Evolutionary conservation across 2,329 filamentous ascomycete genomes (phyloP), one percentile per base, ranked within the genome.

Genomic region (Cyclaneusma minus): DNA sequence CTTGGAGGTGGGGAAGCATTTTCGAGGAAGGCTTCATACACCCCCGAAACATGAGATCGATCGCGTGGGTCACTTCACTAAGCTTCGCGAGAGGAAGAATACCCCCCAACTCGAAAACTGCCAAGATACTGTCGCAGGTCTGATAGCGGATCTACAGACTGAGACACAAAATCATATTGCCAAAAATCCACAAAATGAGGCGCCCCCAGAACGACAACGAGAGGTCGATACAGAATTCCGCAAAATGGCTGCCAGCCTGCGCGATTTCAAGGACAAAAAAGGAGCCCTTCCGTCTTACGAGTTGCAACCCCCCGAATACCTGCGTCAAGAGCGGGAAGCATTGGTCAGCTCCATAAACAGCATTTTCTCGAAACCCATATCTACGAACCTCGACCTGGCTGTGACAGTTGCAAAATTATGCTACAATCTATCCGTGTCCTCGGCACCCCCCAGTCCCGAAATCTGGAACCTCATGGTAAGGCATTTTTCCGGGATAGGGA

Each of bases 381-480:
- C 7, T 8, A 24, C 22, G 7, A 12, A 24, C 18, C 18, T 20
- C n/a, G 8, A 7, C 26, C 28, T 44, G 6, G 36, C 44, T 24
- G 25, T 43, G 7, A 37, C 44, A 25, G 24, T 50, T 20, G 36
- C 44, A 7, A 53, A 56, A 29, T 49, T 68, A 11, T 62, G 56
- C 31, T 73, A 74, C 48, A 82, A 81, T 41, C 52, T 89, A 3
- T 58, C 82, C 10, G 53, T 68, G 3, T 70, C 68, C 3, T 47
- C 60, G 2, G 55, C 66, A 11, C 64, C 70, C 0, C 76, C 79
- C 1, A 68, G 68, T 34, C 62, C 79, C 18, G 59, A 70, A 35
- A 82, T 73, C 3, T 82, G 73, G 52, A 84, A 84, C 42, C 61
- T 63, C 8, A 58, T 89, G 14, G 62, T 87, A 3, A 47, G 65